Evolutionary conservation across 106 monocot genomes (phyloP).

Genomic region (Gastrodia elata): DNA sequence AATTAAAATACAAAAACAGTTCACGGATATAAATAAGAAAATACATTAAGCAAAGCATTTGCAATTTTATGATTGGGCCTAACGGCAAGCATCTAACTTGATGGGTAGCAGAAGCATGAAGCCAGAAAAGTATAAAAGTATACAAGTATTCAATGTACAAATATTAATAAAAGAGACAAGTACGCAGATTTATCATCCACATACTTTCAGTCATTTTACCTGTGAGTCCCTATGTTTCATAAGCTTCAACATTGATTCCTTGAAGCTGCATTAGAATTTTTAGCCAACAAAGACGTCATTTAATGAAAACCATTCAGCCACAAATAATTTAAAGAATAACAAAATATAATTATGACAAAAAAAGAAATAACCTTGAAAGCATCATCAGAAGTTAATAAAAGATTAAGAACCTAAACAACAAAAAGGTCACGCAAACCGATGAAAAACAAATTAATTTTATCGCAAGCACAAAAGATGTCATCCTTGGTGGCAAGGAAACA

Average conservation of each 20-base stretch:
- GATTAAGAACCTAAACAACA: neutral
- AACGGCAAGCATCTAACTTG: neutral
- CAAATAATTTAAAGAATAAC: neutral
- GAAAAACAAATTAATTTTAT: neutral
- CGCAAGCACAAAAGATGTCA: neutral
- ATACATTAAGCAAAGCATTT: neutral
- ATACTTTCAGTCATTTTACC: constrained; percentile 28
- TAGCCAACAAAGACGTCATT: constrained; percentile 1
- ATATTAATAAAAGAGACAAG: neutral
- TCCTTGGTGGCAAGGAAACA: neutral
- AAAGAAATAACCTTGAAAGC: neutral
- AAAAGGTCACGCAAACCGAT: neutral
- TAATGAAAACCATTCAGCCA: neutral
- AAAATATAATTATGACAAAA: neutral
- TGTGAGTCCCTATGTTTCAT: constrained; percentile 58
- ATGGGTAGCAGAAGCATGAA: neutral
- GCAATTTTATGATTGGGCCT: neutral
- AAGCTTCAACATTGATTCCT: constrained; percentile 64
- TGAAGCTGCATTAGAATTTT: constrained; percentile 55
- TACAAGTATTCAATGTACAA: neutral
- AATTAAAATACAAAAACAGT: too few relatives aligned
- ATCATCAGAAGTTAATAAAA: neutral
- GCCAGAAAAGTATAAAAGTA: neutral
- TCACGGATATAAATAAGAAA: too few relatives aligned
- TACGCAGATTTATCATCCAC: neutral